phyloP scores from a whole-genome alignment of 2,329 filamentous ascomycete genomes.

The Phialophora verrucosa region DNA sequence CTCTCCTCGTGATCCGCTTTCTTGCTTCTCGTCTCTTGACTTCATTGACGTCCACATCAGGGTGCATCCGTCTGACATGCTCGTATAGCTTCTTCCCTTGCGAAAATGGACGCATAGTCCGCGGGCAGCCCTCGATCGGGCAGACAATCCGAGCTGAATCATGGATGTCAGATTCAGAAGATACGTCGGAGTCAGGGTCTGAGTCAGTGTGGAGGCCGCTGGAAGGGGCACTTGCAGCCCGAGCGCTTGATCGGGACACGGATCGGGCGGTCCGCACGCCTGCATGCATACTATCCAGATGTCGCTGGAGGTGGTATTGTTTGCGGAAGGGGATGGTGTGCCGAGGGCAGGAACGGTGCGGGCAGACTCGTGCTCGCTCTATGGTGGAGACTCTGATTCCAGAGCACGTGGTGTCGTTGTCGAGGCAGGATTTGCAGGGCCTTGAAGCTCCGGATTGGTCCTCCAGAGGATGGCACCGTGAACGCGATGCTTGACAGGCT shows the following conservation, averaged over 20 bases:
- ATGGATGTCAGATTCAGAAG: background rate
- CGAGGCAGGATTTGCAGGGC: constrained; percentile 23
- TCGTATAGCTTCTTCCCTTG: constrained; percentile 35
- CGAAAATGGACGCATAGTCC: constrained; percentile 26
- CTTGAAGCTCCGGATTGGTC: background rate
- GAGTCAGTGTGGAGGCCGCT: constrained; percentile 17
- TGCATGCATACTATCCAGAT: constrained; percentile 31
- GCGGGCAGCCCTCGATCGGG: constrained; percentile 34
- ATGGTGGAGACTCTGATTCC: constrained; percentile 20
- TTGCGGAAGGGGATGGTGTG: constrained; percentile 36
- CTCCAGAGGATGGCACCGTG: constrained; percentile 20
- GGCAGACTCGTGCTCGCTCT: constrained; percentile 24
- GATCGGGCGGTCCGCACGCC: background rate
- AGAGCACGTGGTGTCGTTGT: constrained; percentile 20
- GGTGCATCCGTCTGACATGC: constrained; percentile 38
- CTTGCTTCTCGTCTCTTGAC: constrained; percentile 31
- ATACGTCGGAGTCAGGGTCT: background rate
- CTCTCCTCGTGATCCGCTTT: constrained; percentile 32
- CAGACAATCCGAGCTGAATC: constrained; percentile 28
- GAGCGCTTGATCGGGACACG: background rate
- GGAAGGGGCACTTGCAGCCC: constrained; percentile 13
- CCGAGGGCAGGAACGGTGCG: constrained; percentile 32
- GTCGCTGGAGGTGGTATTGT: constrained; percentile 31
- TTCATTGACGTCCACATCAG: constrained; percentile 36
- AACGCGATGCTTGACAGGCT: constrained; percentile 16